Evolutionary conservation across 805 yeast genomes (phyloP).

Genomic region (Teunomyces lycoperdinae): DNA sequence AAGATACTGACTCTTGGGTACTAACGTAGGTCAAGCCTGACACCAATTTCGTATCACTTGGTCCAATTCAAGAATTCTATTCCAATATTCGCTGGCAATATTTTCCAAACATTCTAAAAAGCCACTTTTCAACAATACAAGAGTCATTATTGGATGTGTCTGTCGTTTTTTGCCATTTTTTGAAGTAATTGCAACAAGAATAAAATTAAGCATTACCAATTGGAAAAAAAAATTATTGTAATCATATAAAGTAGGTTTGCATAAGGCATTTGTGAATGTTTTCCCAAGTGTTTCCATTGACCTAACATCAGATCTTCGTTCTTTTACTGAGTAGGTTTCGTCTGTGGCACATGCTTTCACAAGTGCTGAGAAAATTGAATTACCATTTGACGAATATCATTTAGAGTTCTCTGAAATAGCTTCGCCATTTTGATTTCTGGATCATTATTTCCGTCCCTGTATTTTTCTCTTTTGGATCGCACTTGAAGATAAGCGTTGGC

Average conservation of each 20-base stretch:
- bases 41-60: slow-evolving; percentile 15
- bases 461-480: slow-evolving; percentile 20
- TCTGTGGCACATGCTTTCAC: not conserved
- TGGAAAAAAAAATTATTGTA: slow-evolving; percentile 22
- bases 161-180: slow-evolving; percentile 20
- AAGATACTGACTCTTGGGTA: slow-evolving; percentile 32
- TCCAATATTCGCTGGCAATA: slow-evolving; percentile 19
- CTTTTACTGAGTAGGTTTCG: slow-evolving; percentile 13
- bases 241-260: slow-evolving; percentile 15
- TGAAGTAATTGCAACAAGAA: slow-evolving; percentile 26
- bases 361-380: not conserved
- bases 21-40: slow-evolving; percentile 35
- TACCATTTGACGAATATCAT: not conserved
- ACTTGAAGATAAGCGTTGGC: slow-evolving; percentile 42
- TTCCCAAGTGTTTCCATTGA: slow-evolving; percentile 29
- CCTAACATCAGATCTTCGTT: slow-evolving; percentile 39
- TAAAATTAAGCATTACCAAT: slow-evolving; percentile 35
- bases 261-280: slow-evolving; percentile 25
- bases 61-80: slow-evolving; percentile 16
- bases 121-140: slow-evolving; percentile 51
- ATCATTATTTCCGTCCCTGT: not conserved
- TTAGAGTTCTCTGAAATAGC: not conserved
- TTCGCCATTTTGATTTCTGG: not conserved
- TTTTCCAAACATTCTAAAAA: slow-evolving; percentile 39
- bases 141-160: slow-evolving; percentile 39